Base-by-base conservation (phyloP, 108 stramenopile genomes). In the Heterococcus sp. region DNA sequence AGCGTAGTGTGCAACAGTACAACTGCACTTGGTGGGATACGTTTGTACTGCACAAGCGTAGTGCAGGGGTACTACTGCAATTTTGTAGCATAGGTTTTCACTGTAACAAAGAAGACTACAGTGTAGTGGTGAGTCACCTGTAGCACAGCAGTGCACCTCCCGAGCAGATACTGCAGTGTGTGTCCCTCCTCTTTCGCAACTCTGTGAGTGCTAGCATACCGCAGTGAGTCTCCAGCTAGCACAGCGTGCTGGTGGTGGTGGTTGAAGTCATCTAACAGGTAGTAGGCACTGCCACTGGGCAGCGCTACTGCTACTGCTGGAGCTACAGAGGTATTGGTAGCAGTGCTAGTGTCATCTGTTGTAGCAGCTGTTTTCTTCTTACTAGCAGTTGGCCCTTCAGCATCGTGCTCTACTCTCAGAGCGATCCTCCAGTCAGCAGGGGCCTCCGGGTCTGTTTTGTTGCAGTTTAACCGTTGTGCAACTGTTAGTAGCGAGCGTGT, bases 221-320 rank as follows among this genome's bases (percentile, higher is more conserved):
- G 46, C 29, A 2, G 2, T 3, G 38, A 2, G 75, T 76, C 75
- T 35, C 83, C 83, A 2, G 83, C 80, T 37, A 84, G 67, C 11
- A 84, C 83, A 4, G 83, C 80, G 32, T 84, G 83, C 71, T 72
- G 86, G 66, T 87, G 86, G 68, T 87, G 86, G 34, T 87, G 86
- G 84, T 87, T 87, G 85, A 87, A 87, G 38, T 86, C 84, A 38
- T 82, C 84, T 11, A 87, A 67, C 29, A 87, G 64, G 36, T 78
- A 87, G 66, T 87, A 87, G 5, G 78, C 32, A 3, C 68, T 76
- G 30, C 78, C 32, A 33, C 78, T 71, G 37, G 84, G 85, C 4
- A 87, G 75, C 2, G 84, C 32, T 32, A 86, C 84, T 1, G 86
- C 83, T 1, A 87, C 75, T 27, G 85, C 38, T 34, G 84, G 86